Evolutionary conservation across 2,329 filamentous ascomycete species (phyloP).

Genomic region (Dendryphion nanum): DNA sequence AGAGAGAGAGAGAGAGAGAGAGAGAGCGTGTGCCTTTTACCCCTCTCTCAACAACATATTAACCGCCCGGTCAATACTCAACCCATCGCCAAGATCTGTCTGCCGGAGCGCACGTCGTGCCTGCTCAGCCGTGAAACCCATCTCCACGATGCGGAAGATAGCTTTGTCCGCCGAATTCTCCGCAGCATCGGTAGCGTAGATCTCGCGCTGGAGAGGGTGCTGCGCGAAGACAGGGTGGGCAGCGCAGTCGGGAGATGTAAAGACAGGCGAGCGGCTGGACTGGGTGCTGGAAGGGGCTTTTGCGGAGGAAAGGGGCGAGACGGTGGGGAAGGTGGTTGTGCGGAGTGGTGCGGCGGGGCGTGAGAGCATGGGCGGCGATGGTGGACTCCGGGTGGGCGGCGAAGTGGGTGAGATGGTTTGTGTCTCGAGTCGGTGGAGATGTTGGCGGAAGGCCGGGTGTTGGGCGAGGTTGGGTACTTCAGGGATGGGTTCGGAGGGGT

Average conservation of each 20-base stretch:
- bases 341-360: neutral
- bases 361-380: too few species aligned
- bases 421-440: constrained; percentile 2
- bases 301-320: constrained; percentile 2
- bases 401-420: too few species aligned
- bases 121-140: constrained; percentile 57
- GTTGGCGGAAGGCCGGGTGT: constrained; percentile 18
- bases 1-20: too few species aligned
- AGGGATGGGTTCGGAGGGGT: constrained; percentile 9
- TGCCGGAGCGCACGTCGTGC: constrained; percentile 57
- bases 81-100: constrained; percentile 60
- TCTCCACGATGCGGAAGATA: constrained; percentile 57
- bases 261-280: too few species aligned
- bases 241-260: too few species aligned
- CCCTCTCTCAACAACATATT: constrained; percentile 49
- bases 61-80: constrained; percentile 58
- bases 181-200: constrained; percentile 33
- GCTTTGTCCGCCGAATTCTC: constrained; percentile 58
- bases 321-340: constrained; percentile 3
- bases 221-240: constrained; percentile 23
- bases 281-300: too few species aligned
- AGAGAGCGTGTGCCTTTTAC: too few species aligned
- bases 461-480: constrained; percentile 13
- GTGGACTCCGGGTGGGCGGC: too few species aligned
- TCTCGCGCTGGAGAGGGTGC: constrained; percentile 30